phyloP scores from a whole-genome alignment of 768 basidiomycete genomes.

The Amylocystis lapponica region DNA sequence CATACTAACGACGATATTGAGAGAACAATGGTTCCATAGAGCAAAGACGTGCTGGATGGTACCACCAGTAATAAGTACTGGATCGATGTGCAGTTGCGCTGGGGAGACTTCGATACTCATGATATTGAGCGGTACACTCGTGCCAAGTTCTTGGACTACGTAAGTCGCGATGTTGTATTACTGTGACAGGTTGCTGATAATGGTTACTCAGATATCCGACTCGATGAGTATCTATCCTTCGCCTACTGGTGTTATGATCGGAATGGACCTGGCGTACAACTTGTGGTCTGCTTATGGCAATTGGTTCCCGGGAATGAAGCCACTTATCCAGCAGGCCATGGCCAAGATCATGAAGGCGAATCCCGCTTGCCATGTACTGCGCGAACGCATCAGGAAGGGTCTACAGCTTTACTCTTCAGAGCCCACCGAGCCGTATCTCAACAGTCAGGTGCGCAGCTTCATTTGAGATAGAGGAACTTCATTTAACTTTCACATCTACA shows the following conservation, averaged over 20 bases:
- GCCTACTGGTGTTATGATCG: conserved; percentile 97
- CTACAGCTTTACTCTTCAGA: conserved; percentile 98
- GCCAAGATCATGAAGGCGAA: conserved; percentile 99
- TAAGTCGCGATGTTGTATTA: conserved; percentile 29
- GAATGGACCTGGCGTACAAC: conserved; percentile 98
- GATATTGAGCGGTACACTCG: conserved; percentile 99
- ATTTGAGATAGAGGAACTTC: background rate
- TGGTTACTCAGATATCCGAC: conserved; percentile 64
- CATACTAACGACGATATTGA: background rate
- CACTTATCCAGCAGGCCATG: conserved; percentile 97
- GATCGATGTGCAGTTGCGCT: conserved; percentile 92
- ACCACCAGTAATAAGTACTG: conserved; percentile 98
- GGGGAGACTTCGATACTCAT: conserved; percentile 99
- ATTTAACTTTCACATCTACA: conserved; percentile 18
- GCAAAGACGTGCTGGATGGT: conserved; percentile 95
- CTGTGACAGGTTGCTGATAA: conserved; percentile 1
- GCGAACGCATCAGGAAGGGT: conserved; percentile 98
- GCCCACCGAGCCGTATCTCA: conserved; percentile 97
- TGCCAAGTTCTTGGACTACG: conserved; percentile 98
- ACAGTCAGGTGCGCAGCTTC: conserved; percentile 68
- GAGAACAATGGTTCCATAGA: conserved; percentile 35
- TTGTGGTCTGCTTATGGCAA: conserved; percentile 98
- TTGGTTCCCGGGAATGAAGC: conserved; percentile 99
- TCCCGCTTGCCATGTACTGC: conserved; percentile 93
- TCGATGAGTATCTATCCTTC: conserved; percentile 99